These are phyloP conservation scores for Backusella australiensis DNA, from an alignment of 192 early-diverging fungal species.

Conservation along the genomic window DNA sequence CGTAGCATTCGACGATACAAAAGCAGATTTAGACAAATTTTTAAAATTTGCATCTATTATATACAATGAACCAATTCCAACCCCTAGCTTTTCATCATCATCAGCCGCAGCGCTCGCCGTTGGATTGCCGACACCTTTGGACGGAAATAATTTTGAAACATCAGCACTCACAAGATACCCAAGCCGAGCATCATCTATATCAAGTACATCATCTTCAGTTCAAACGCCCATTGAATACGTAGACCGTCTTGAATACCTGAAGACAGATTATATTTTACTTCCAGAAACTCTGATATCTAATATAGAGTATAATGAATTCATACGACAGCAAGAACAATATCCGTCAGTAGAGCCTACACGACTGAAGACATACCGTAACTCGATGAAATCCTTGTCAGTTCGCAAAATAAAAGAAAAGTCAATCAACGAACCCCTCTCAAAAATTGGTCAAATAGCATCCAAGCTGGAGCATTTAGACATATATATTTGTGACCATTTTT, in stretches of 20 bases:
- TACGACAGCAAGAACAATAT: background rate
- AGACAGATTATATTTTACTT: background rate
- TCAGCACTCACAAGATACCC: background rate
- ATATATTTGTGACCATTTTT: constrained; percentile 50
- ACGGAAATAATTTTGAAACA: background rate
- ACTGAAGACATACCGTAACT: constrained; percentile 12
- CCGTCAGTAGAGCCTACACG: background rate
- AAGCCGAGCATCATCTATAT: constrained; percentile 6
- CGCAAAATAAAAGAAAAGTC: constrained; percentile 36
- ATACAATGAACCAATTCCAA: background rate
- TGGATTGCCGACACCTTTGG: background rate
- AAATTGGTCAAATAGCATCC: constrained; percentile 16
- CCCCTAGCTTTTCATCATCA: background rate
- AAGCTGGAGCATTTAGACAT: constrained; percentile 45
- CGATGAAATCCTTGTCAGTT: constrained; percentile 17
- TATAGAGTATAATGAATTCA: background rate
- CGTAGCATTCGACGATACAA: constrained; percentile 31
- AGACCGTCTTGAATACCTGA: background rate
- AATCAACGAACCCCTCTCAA: constrained; percentile 23
- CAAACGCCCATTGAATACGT: background rate
- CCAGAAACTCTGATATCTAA: background rate
- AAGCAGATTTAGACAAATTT: constrained; percentile 13
- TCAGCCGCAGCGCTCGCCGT: background rate
- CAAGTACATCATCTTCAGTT: constrained; percentile 3
- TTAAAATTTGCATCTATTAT: constrained; percentile 18